Percentiles rank a stretch among this genome's conserved stretches.
Evolutionary conservation across 202 grass and related monocot genomes (phyloP).

Genomic region (Schoenoplectus triqueter): DNA sequence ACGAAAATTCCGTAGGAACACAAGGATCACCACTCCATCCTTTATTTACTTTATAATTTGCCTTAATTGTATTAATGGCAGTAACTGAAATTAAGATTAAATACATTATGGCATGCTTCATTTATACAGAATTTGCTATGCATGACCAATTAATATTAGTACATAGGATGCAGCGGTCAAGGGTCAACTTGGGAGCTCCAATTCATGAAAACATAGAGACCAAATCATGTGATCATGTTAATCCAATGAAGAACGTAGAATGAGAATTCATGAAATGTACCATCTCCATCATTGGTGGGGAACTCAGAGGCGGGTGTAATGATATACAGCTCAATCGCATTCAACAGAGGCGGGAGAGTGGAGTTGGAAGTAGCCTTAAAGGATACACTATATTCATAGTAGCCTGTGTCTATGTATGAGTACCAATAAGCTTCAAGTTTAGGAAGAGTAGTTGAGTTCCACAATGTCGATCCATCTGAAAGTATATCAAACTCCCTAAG

Average conservation of each 20-base stretch:
- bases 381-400: constrained; percentile 26
- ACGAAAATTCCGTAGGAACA: constrained; percentile 19
- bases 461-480: not conserved
- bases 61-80: constrained; percentile 43
- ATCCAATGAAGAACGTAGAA: not conserved
- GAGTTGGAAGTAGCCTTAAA: constrained; percentile 45
- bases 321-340: constrained; percentile 56
- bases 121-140: not conserved
- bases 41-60: constrained; percentile 38
- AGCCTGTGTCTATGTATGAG: not conserved
- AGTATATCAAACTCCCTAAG: constrained; percentile 49
- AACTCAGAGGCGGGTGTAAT: constrained; percentile 17
- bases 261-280: constrained; percentile 34
- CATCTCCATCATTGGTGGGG: constrained; percentile 43
- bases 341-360: constrained; percentile 55
- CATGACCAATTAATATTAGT: too few relatives aligned
- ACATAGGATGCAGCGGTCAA: not conserved
- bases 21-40: constrained; percentile 50
- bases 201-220: too few relatives aligned
- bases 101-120: not conserved
- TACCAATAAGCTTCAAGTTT: constrained; percentile 11
- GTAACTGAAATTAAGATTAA: constrained; percentile 23
- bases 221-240: not conserved
- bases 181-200: too few relatives aligned
- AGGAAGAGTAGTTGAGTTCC: not conserved